Percentiles rank a stretch among this genome's conserved stretches.
Conservation (phyloP, 805 yeast species). For the Ogataea neopini region DNA sequence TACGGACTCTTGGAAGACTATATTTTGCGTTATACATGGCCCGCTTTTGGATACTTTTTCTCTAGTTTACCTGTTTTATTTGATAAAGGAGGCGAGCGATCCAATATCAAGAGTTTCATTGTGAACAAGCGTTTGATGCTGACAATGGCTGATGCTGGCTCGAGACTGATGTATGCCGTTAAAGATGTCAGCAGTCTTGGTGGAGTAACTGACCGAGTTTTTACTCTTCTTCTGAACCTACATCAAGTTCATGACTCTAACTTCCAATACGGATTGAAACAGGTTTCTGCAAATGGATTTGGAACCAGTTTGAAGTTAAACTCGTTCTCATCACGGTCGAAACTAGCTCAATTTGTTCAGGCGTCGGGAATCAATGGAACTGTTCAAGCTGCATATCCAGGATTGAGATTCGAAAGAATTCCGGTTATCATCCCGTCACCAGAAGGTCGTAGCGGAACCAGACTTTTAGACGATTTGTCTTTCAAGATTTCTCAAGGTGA, state of each 20-base stretch:
- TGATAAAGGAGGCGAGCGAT: conserved; percentile 44
- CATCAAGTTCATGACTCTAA: conserved; percentile 77
- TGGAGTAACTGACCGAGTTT: conserved; percentile 87
- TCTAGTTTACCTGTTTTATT: conserved; percentile 86
- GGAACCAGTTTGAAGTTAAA: conserved; percentile 32
- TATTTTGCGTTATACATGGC: conserved; percentile 88
- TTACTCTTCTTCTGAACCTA: conserved; percentile 68
- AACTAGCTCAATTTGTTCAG: conserved; percentile 16
- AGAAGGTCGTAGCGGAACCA: conserved; percentile 58
- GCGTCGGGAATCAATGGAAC: conserved; percentile 70
- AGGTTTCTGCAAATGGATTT: conserved; percentile 28
- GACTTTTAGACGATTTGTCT: conserved; percentile 59
- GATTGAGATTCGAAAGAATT: conserved; percentile 79
- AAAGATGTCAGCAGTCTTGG: conserved; percentile 90
- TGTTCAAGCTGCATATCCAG: conserved; percentile 71
- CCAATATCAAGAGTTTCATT: conserved; percentile 82
- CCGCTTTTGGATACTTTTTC: conserved; percentile 90
- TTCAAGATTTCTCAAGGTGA: conserved; percentile 64
- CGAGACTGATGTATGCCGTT: conserved; percentile 90
- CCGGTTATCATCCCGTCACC: conserved; percentile 78
- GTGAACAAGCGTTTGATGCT: conserved; percentile 89
- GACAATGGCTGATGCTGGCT: conserved; percentile 92
- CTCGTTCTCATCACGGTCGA: conserved; percentile 34
- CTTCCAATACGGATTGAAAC: conserved; percentile 46
- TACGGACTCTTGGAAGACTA: conserved; percentile 83